Evolutionary conservation across 495 filamentous ascomycete species (phyloP), one percentile per base, ranked within the genome.

Genomic region (Hyaloscypha variabilis): DNA sequence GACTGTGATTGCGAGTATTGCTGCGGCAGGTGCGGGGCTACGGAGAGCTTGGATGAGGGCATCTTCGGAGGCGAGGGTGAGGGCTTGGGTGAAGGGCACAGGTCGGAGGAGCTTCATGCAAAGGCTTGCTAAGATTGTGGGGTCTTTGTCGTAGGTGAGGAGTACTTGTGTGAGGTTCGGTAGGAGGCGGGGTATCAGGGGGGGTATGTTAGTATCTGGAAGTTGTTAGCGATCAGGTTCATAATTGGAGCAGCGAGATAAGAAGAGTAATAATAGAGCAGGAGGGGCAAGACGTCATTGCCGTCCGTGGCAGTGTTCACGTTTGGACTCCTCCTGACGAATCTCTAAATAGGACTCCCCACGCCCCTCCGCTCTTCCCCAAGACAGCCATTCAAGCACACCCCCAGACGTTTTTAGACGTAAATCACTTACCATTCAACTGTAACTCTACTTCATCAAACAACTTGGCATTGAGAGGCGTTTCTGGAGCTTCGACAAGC

Each of bases 1-100:
- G 60, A 96, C 74, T 3, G 83, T 79, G 29, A 96, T 81, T 60
- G 85, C 89, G 23, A 94, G 82, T 13, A 88, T 70, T 70, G 94
- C 93, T 70, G 90, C 85, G 0, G 88, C 83, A 19, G 83, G 79
- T 3, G 86, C 83, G 0, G 87, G 83, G 4, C 87, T 85, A 49
- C 78, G 77, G 54, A 93, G 82, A 1, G 82, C 82, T 53, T 80
- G 77, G 46, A 83, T 75, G 8, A 90, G 69, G 36, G 83, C 78
- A 5, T 82, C 82, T 58, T 82, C 76, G 17, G 85, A 78, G 10
- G 85, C 81, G 19, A 87, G 72, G n/a, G 77, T 77, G 34, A 85
- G 70, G 31, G 84, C 71, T 26, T 85, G 77, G 24, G 76, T 75
- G 71, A 88, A 87, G 50, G 70, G 71, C 1, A 83, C 68, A 8